Evolutionary conservation across 768 basidiomycete species (phyloP), one percentile per base, ranked within the genome.

Genomic region (Collybia sordida): DNA sequence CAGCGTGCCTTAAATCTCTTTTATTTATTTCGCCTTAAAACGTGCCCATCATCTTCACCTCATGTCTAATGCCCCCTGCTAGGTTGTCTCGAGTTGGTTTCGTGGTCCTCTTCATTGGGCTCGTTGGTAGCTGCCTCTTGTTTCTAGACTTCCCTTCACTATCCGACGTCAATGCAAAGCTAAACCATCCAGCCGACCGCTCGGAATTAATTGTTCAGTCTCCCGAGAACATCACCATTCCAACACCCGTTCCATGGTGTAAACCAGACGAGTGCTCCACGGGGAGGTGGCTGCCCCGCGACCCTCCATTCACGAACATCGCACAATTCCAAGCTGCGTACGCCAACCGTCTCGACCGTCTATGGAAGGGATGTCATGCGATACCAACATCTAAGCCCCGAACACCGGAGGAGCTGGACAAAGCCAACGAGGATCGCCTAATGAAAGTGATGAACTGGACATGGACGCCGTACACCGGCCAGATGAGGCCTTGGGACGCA

Each of bases 401-500:
- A 31, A 45, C 51, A 1, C 46, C 50, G 28, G 51, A 42, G n/a
- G 55, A 54, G 6, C 53, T 59, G 36, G 53, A 47, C 17, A 56
- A 50, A 24, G 54, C 60, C 5, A 57, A 63, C n/a, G 62, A 59
- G 42, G 59, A 62, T 17, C 55, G 64, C 24, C 47, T 67, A 38
- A 56, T 67, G 56, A 58, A 65, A 22, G 54, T 64, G 21, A 60
- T 64, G 58, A 67, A 64, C 52, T 67, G 62, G 63, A 61, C 53
- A n/a, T 66, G 66, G 66, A 54, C 48, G 14, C 66, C 66, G 4
- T 50, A 60, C 31, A n/a, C 38, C 6, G 64, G 64, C 7, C 35
- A 53, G 41, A 27, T 67, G 49, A 51, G 47, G 40, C 44, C 51
- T n/a, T 67, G 60, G 58, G 54, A 67, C 22, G 54, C 64, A 21